Percentiles rank a stretch among this genome's conserved stretches.
These are phyloP conservation scores for Fusarium annulatum DNA, from an alignment of 2,329 filamentous ascomycete species.

Conservation along the genomic window DNA sequence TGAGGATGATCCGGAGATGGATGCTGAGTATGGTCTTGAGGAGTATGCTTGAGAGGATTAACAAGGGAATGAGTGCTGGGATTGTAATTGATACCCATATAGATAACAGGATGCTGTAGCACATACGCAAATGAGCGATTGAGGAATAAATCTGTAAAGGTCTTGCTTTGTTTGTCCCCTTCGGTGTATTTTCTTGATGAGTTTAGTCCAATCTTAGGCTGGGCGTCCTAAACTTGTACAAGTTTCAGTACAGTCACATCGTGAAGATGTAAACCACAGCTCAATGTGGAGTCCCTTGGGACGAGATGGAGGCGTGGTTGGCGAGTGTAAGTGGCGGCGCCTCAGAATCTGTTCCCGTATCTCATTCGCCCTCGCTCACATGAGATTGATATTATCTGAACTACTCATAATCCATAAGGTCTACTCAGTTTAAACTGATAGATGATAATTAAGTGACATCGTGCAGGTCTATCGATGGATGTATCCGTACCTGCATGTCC, in stretches of 20 bases:
- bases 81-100: constrained; percentile 35
- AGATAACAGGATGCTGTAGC: background rate
- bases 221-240: rapidly evolving
- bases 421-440: too few species aligned
- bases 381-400: background rate
- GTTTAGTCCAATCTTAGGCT: background rate
- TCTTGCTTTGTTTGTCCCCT: background rate
- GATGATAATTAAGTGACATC: background rate
- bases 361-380: too few species aligned
- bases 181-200: too few species aligned
- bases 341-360: too few species aligned
- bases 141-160: background rate
- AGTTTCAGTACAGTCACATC: rapidly evolving
- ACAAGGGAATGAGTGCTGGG: background rate
- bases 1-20: constrained; percentile 54
- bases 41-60: constrained; percentile 34
- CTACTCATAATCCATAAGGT: rapidly evolving
- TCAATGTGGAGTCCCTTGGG: background rate
- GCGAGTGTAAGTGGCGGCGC: rapidly evolving
- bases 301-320: background rate
- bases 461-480: background rate
- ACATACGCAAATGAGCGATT: background rate
- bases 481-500: background rate
- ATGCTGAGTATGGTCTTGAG: constrained; percentile 51
- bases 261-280: too few species aligned